Percentiles rank a stretch among this genome's conserved stretches.
These are phyloP conservation scores for Pyricularia pennisetigena DNA, from an alignment of 2,329 filamentous ascomycete species.

Conservation along the genomic window DNA sequence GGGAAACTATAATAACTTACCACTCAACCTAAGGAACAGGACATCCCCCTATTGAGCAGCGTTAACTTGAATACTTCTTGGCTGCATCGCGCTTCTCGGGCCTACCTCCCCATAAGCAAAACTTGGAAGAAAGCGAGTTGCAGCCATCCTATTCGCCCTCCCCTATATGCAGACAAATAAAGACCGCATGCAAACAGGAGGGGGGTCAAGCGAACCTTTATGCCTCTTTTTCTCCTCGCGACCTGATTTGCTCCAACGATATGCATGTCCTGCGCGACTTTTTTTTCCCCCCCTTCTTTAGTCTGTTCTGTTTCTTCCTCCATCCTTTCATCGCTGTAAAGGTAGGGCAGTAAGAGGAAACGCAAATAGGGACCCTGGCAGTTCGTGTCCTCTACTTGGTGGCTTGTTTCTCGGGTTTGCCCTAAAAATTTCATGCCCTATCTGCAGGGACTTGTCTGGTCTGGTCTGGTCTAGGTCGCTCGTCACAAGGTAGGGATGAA, in stretches of 20 bases:
- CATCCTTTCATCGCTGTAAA: neutral
- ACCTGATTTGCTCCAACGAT: neutral
- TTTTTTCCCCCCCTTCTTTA: neutral
- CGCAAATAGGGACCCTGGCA: neutral
- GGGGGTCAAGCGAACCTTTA: neutral
- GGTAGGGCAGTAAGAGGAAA: neutral
- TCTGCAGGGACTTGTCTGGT: neutral
- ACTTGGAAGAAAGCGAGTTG: neutral
- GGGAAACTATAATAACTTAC: too few species aligned
- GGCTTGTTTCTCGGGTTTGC: neutral
- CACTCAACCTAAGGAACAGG: too few species aligned
- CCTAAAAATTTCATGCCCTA: neutral
- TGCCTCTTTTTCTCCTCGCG: neutral
- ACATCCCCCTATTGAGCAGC: neutral
- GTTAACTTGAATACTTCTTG: neutral
- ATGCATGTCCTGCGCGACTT: neutral
- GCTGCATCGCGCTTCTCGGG: neutral
- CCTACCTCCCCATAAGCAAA: neutral
- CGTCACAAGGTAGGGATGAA: neutral
- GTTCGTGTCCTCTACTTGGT: neutral
- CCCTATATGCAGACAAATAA: neutral
- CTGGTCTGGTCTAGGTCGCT: too few species aligned
- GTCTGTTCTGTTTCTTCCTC: too few species aligned
- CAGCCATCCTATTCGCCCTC: neutral
- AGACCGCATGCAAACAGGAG: neutral